Conservation (phyloP, 1,284 basidiomycete species). For the Neolentinus lepideus region DNA sequence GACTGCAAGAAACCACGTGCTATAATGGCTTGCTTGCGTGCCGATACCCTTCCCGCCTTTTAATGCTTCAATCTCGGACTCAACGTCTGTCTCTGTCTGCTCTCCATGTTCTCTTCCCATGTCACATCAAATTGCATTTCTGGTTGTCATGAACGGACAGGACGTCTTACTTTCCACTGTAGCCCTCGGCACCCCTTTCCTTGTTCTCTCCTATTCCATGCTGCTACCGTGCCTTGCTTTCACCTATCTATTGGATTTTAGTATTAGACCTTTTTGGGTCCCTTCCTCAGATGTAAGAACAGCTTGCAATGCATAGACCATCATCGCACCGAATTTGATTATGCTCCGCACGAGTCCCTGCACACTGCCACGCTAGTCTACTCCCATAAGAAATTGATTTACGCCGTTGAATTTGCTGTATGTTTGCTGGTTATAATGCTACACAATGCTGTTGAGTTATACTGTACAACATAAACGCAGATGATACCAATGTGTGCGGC, state of each 20-base stretch:
- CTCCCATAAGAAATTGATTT: no score
- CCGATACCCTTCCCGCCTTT: neutral
- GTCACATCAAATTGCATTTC: neutral
- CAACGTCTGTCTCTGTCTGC: neutral
- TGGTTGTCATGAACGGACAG: neutral
- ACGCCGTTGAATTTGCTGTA: neutral
- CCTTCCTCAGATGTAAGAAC: neutral
- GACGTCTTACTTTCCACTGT: neutral
- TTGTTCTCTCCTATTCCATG: neutral
- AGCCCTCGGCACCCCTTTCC: neutral
- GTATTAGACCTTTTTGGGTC: neutral
- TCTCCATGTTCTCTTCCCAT: neutral
- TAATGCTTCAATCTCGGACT: neutral
- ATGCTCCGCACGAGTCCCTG: neutral
- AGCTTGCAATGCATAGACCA: neutral
- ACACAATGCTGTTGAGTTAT: constrained; percentile 2
- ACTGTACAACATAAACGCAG: neutral
- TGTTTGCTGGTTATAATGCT: neutral
- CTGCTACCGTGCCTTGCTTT: neutral
- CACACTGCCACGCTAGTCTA: no score
- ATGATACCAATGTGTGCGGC: neutral
- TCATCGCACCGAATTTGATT: neutral
- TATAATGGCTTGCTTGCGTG: neutral
- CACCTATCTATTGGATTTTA: neutral
- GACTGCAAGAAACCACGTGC: constrained; percentile 1